A percentile compares a stretch with the other conserved stretches of the same genome.
Evolutionary conservation across 345 rosid genomes (phyloP).

Genomic region (Acer saccharum): DNA sequence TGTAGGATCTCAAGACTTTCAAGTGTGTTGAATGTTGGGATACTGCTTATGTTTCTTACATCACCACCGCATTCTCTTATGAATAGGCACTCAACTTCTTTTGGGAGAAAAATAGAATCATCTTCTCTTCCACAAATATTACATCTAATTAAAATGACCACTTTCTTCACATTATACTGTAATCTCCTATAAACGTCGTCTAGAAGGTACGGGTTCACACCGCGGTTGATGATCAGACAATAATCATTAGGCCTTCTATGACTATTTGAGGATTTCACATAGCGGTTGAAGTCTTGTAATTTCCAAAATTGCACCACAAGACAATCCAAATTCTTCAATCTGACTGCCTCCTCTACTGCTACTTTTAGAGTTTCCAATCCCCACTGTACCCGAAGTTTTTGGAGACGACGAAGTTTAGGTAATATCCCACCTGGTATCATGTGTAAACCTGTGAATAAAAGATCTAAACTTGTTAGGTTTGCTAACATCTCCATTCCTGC

Average conservation of each 20-base stretch:
- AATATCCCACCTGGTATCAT: conserved; percentile 20
- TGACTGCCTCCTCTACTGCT: conserved; percentile 6
- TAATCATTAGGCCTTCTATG: background rate
- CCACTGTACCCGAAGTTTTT: background rate
- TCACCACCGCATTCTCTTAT: background rate
- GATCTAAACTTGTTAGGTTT: conserved; percentile 25
- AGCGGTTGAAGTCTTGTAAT: background rate
- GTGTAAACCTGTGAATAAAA: background rate
- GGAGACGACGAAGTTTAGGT: background rate
- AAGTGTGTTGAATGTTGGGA: background rate
- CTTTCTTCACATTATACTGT: background rate
- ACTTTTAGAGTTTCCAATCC: background rate
- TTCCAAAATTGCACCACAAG: background rate
- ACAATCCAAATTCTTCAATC: conserved; percentile 11
- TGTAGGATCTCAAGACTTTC: background rate
- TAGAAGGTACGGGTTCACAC: too few relatives aligned
- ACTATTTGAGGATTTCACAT: background rate
- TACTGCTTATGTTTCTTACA: background rate
- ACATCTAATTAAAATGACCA: background rate
- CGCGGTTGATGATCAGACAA: background rate
- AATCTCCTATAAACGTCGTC: background rate
- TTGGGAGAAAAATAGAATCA: background rate
- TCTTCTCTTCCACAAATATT: background rate
- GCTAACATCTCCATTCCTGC: background rate
- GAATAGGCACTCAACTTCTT: background rate